Evolutionary conservation across 2,329 filamentous ascomycete genomes (phyloP), one percentile per base, ranked within the genome.

Genomic region (Dactylellina haptotyla): DNA sequence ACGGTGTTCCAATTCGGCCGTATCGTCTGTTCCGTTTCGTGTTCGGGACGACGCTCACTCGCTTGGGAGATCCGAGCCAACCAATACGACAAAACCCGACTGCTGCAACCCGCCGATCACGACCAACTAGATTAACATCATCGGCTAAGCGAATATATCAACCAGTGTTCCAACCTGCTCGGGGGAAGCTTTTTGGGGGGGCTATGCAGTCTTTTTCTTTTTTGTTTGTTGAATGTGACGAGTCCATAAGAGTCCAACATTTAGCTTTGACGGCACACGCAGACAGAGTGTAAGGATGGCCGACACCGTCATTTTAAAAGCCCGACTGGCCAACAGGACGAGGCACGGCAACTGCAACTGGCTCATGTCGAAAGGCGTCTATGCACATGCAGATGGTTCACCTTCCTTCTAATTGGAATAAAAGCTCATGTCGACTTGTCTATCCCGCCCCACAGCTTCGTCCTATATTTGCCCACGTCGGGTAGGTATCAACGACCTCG

Each of bases 101-200:
- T 57, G 28, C 56, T 59, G 56, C 56, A 59, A 32, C 30, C 41
- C 43, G 56, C 56, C 39, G 56, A 59, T 59, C 56, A 45, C 10
- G 34, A 26, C 25, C 41, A 46, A 23, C 39, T 30, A 37, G 14
- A 59, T 59, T 43, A 16, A n/a, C 41, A 59, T 48, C 56, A 30
- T 46, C 26, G 54, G 37, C 39, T 58, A 58, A 58, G 54, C 54
- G 54, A 58, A 43, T 45, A 34, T 34, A 18, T 43, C 23, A 28
- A 43, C 25, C 14, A 12, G 37, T 5, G 37, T 41, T 46, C 23
- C 3, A 26, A n/a, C 45, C 20, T 16, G 6, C 18, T 45, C 43
- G n/a, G n/a, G n/a, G n/a, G 50, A 39, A 23, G 30, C 8, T 8
- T 23, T 28, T 28, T 28, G 20, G 20, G 28, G 51, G 34, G 14